phyloP scores from a whole-genome alignment of 2,329 filamentous ascomycete species.

The Septoria petroselini region DNA sequence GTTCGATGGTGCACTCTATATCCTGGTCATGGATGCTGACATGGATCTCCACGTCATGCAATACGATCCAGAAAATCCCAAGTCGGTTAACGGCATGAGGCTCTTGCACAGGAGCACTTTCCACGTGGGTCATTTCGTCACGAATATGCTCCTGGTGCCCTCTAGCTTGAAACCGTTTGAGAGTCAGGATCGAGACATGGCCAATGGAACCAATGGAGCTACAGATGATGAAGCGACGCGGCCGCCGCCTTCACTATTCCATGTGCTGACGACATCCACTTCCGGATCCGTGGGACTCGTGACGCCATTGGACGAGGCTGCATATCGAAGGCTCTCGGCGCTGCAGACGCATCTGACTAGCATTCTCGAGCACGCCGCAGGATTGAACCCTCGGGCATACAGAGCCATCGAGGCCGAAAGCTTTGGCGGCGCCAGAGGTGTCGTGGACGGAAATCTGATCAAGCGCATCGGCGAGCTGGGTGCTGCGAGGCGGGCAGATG shows the following conservation, averaged over 20 bases:
- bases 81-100: constrained; percentile 83
- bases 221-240: constrained; percentile 25
- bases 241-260: constrained; percentile 37
- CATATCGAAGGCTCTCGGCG: constrained; percentile 79
- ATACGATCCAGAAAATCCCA: constrained; percentile 94
- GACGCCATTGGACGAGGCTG: constrained; percentile 71
- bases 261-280: constrained; percentile 68
- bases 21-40: constrained; percentile 79
- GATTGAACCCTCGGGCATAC: constrained; percentile 79
- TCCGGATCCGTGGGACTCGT: constrained; percentile 76
- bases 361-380: constrained; percentile 70
- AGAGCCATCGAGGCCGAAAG: constrained; percentile 51
- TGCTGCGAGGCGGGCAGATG: constrained; percentile 67
- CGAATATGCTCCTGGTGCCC: constrained; percentile 72
- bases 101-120: constrained; percentile 86
- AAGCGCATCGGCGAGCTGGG: constrained; percentile 73
- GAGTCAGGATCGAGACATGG: constrained; percentile 33
- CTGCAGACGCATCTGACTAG: constrained; percentile 76
- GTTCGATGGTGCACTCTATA: constrained; percentile 74
- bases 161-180: constrained; percentile 53
- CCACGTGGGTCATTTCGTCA: constrained; percentile 75
- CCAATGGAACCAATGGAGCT: constrained; percentile 32
- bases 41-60: constrained; percentile 85
- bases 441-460: constrained; percentile 77
- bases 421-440: constrained; percentile 54